Evolutionary conservation across 768 basidiomycete genomes (phyloP).

Genomic region (Paxillus ammoniavirescens): DNA sequence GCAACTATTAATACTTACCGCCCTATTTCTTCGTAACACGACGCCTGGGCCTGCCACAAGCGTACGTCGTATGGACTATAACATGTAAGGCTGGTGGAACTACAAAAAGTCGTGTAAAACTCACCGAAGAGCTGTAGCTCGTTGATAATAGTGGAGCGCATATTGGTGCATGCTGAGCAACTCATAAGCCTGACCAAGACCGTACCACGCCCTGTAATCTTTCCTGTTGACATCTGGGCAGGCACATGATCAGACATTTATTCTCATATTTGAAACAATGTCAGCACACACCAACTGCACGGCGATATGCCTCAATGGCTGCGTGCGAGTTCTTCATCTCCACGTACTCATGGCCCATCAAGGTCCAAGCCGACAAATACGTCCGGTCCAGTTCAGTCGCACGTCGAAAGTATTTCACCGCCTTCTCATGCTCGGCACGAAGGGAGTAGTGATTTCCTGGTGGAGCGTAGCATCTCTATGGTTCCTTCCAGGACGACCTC

Average conservation of each 20-base stretch:
- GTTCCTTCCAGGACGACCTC: background rate
- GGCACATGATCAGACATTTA: background rate
- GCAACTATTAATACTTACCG: slow-evolving; percentile 45
- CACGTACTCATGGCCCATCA: slow-evolving; percentile 99
- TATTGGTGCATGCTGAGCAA: slow-evolving; percentile 96
- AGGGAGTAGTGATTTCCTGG: slow-evolving; percentile 97
- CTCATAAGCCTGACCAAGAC: slow-evolving; percentile 97
- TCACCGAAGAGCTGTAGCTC: slow-evolving; percentile 88
- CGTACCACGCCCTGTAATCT: slow-evolving; percentile 98
- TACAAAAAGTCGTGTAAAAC: slow-evolving; percentile 8
- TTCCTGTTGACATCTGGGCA: slow-evolving; percentile 87
- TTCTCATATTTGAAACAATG: background rate
- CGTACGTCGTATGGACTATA: slow-evolving; percentile 91
- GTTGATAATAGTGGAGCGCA: slow-evolving; percentile 93
- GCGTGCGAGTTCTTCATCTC: slow-evolving; percentile 99
- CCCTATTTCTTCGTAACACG: slow-evolving; percentile 91
- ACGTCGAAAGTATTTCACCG: slow-evolving; percentile 91
- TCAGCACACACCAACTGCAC: slow-evolving; percentile 80
- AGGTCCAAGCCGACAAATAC: slow-evolving; percentile 95
- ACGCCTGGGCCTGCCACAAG: slow-evolving; percentile 93
- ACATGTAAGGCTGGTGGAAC: background rate
- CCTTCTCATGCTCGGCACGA: slow-evolving; percentile 91
- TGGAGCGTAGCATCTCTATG: background rate
- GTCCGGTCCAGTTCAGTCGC: slow-evolving; percentile 94
- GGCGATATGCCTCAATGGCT: slow-evolving; percentile 94